Evolutionary conservation across 169 alveolate species (phyloP), one percentile per base, ranked within the genome.

Genomic region (Plasmodium relictum): DNA sequence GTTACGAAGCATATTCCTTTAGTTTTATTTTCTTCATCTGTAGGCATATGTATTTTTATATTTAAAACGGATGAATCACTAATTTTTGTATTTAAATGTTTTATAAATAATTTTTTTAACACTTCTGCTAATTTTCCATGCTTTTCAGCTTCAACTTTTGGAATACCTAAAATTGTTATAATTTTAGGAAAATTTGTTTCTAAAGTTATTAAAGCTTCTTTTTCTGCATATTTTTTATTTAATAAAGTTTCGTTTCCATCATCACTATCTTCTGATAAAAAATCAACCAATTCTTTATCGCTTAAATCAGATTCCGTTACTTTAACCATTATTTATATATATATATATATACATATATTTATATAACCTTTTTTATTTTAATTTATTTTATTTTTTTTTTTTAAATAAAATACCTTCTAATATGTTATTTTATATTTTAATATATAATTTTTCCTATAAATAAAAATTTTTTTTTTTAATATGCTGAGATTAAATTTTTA

Each of bases 81-180:
- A 83, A 88, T 92, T 69, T 88, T 76, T 22, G 90, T 80, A 68
- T 54, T 76, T 73, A 68, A 88, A 59, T 56, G 93, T 63, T 76
- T 88, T 89, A 76, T 92, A 73, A 76, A 92, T 58, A 59, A 88
- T 80, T 73, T 92, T 16, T 90, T 88, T 24, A 92, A 56, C 26
- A 92, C 95, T 45, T 88, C 92, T 14, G 91, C 91, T 63, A 92
- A 74, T 12, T 93, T 88, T 14, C 92, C 88, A 59, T 92, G 92
- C 44, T 92, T 92, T 7, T 92, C 95, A 18, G 72, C 65, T 45
- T 74, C 92, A 9, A 92, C 92, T 56, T 85, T 85, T 26, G 95
- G 95, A n/a, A 92, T 74, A 3, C 95, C 95, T 45, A 88, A 61
- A 4, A 92, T 73, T 22, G 91, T 92, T 12, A 92, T 73, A 5